Conservation (phyloP, 768 basidiomycete genomes). For the Amanita thiersii region DNA sequence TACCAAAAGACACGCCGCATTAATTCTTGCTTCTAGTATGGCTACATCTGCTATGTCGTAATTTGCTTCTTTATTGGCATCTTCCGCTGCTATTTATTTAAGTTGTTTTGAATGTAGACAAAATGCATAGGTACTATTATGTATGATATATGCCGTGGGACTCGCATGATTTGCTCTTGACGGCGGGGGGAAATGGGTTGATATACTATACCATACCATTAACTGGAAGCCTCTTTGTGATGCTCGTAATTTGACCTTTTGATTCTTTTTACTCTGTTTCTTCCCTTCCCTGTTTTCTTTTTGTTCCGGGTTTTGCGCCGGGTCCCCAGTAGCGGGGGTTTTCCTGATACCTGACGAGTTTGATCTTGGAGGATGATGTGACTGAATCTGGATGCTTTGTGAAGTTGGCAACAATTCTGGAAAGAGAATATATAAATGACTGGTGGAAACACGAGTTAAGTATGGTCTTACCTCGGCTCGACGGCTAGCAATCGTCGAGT, state of each 20-base stretch:
- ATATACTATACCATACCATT: slow-evolving; percentile 1
- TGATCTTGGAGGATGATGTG: slow-evolving; percentile 54
- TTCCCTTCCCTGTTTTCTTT: slow-evolving; percentile 32
- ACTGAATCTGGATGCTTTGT: slow-evolving; percentile 59
- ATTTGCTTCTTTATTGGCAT: slow-evolving; percentile 8
- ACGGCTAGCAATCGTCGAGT: slow-evolving; percentile 60
- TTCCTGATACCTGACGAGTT: slow-evolving; percentile 82
- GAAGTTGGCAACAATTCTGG: slow-evolving; percentile 65
- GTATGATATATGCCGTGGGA: slow-evolving; percentile 3
- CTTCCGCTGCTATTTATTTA: slow-evolving; percentile 5
- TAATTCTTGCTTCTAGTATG: slow-evolving; percentile 7
- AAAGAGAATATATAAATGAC: slow-evolving; percentile 7
- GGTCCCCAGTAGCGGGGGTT: slow-evolving; percentile 98
- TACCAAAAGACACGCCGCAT: slow-evolving; percentile 14
- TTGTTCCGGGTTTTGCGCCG: slow-evolving; percentile 47
- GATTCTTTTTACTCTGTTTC: slow-evolving; percentile 4
- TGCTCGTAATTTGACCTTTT: not conserved
- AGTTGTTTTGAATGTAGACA: not conserved
- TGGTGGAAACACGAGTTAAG: not conserved
- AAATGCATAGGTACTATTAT: slow-evolving; percentile 1
- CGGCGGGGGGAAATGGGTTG: not conserved
- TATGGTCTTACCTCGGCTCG: slow-evolving; percentile 49
- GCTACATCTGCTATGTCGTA: slow-evolving; percentile 4
- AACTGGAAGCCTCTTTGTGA: too few species aligned
- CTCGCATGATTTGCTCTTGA: not conserved